phyloP scores from a whole-genome alignment of 2,329 filamentous ascomycete genomes.

The Aspergillus uvarum region DNA sequence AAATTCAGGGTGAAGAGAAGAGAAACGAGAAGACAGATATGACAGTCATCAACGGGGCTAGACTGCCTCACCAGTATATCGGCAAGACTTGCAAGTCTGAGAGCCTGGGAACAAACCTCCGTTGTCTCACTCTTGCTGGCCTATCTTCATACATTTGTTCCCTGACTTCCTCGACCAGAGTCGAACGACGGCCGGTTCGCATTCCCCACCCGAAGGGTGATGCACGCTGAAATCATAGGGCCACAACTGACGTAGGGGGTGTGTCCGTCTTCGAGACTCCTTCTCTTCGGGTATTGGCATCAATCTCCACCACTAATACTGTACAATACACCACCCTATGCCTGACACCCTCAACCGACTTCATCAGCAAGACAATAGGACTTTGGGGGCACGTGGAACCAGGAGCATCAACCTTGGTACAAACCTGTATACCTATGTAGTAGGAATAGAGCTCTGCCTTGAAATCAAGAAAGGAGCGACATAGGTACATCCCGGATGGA shows the following conservation, averaged over 20 bases:
- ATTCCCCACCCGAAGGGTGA: conserved; percentile 13
- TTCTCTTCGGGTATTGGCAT: conserved; percentile 8
- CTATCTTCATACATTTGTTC: not conserved
- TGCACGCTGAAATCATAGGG: conserved; percentile 26
- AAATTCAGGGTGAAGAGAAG: not conserved
- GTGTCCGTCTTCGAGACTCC: conserved; percentile 5
- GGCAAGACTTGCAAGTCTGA: not conserved
- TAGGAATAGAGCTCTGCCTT: not conserved
- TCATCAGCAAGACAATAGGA: not conserved
- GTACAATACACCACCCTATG: not conserved
- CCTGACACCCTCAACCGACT: conserved; percentile 1
- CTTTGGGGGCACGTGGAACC: not conserved
- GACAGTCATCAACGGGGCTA: not conserved
- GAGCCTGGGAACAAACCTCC: not conserved
- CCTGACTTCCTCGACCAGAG: not conserved
- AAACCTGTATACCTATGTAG: not conserved
- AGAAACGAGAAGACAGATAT: not conserved
- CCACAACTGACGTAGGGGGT: conserved; percentile 20
- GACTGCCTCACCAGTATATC: too few relatives aligned
- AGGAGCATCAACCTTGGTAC: not conserved
- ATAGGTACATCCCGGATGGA: not conserved
- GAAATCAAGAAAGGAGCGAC: not conserved
- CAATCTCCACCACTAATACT: conserved; percentile 11
- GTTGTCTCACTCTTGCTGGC: not conserved
- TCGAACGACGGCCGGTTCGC: conserved; percentile 1